These are phyloP conservation scores for Mikania micrantha DNA, from an alignment of 129 eudicot species.

Conservation along the genomic window DNA sequence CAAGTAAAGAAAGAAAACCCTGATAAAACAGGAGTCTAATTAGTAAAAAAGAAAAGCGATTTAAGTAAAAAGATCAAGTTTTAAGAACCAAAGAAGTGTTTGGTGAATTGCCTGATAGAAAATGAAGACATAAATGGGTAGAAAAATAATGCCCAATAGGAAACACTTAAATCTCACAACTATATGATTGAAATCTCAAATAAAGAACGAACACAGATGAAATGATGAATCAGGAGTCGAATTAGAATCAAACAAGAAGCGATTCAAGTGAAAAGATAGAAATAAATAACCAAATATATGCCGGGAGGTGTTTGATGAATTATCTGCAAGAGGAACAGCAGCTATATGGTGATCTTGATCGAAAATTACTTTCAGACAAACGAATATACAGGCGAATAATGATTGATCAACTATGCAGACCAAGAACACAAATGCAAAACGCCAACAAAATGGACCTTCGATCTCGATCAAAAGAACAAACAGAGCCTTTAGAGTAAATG, in stretches of 20 bases:
- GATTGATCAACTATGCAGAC: background rate
- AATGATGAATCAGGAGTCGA: background rate
- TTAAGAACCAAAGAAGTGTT: conserved; percentile 14
- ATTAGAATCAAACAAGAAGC: conserved; percentile 5
- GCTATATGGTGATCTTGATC: conserved; percentile 27
- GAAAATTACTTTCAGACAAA: conserved; percentile 18
- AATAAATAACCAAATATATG: conserved; percentile 16
- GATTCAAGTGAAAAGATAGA: conserved; percentile 11
- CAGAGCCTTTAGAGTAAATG: conserved; percentile 9
- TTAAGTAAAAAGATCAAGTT: conserved; percentile 13
- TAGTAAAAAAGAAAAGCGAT: conserved; percentile 7
- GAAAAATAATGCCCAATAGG: background rate
- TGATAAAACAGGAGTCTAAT: background rate
- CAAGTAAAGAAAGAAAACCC: conserved; percentile 1
- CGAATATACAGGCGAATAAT: background rate
- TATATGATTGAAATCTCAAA: background rate
- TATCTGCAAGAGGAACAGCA: conserved; percentile 19
- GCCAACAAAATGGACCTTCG: conserved; percentile 22
- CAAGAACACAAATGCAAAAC: conserved; percentile 1
- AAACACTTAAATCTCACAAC: background rate
- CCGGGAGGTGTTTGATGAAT: conserved; percentile 23
- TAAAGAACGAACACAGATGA: conserved; percentile 7
- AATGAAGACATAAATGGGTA: background rate
- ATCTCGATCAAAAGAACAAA: conserved; percentile 7
- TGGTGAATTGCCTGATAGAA: background rate